Percentiles rank a stretch among this genome's conserved stretches.
phyloP scores from a whole-genome alignment of 1,284 basidiomycete species.

The Papiliotrema laurentii region DNA sequence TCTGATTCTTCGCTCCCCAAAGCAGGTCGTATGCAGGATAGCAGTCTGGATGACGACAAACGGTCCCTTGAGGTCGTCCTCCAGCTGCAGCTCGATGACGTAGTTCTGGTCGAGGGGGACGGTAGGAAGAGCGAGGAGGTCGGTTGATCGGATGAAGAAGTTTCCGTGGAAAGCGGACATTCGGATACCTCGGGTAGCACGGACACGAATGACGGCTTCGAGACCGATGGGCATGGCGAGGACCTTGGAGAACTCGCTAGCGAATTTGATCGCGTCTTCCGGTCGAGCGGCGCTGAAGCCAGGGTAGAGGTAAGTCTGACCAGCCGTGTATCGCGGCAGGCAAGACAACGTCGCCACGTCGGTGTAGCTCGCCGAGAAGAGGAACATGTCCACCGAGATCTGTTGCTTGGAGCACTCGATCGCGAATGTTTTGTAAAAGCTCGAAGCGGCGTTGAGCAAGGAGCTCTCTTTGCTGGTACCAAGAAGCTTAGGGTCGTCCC shows the following conservation, averaged over 20 bases:
- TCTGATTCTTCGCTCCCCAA: constrained; percentile 91
- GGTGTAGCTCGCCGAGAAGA: constrained; percentile 88
- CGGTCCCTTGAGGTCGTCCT: constrained; percentile 87
- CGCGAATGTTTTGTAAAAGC: constrained; percentile 98
- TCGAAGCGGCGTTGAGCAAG: constrained; percentile 78
- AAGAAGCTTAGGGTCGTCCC: constrained; percentile 93
- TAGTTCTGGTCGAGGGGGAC: constrained; percentile 97
- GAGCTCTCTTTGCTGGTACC: constrained; percentile 92
- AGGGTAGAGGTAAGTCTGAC: constrained; percentile 97
- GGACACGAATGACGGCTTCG: constrained; percentile 96
- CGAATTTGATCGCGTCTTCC: constrained; percentile 96
- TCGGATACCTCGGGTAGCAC: constrained; percentile 87
- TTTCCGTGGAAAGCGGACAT: constrained; percentile 99
- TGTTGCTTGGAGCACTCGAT: constrained; percentile 97
- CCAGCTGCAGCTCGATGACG: constrained; percentile 93
- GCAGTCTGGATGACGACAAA: constrained; percentile 97
- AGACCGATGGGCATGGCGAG: constrained; percentile 91
- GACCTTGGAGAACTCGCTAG: constrained; percentile 92
- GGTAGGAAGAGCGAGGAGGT: constrained; percentile 91
- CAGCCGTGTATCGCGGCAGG: constrained; percentile 94
- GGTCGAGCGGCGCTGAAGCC: constrained; percentile 91
- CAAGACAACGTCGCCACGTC: constrained; percentile 80
- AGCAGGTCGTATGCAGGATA: constrained; percentile 92
- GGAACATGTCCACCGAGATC: constrained; percentile 99
- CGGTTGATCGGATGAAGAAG: constrained; percentile 98